Base-by-base conservation (phyloP, 164 flowering plant species). In the Vitis riparia region DNA sequence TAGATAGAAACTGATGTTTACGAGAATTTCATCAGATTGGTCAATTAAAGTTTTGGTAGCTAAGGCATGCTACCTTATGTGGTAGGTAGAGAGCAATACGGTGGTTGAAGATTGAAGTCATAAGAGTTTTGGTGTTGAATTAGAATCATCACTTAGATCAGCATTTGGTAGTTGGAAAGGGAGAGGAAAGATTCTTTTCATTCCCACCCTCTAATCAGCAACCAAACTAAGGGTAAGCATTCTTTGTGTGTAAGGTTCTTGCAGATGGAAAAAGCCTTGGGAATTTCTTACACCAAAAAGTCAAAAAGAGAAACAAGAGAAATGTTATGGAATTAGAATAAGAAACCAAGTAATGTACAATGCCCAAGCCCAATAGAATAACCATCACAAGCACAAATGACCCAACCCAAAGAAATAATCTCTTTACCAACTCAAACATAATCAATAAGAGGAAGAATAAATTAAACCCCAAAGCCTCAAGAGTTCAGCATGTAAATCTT, bases 31-130 rank as follows among this genome's bases (percentile, higher is more conserved):
- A 50, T 57, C n/a, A 15, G 11, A 62, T 62, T 55, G 60, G 23
- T 37, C 44, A 0, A 27, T 3, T 11, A 0, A 51, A 59, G 72
- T 58, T 37, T 69, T 65, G 66, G 73, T 65, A 51, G 68, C 51
- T 69, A 65, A 59, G 51, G 50, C 57, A 64, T 56, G 19, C 17
- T 59, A 6, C 13, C 15, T 8, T 37, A 53, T 19, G 58, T 37
- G 73, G 77, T 69, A 53, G 73, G 65, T 64, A 50, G 50, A 2
- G 1, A 64, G 50, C 10, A 58, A 16, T 44, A 13, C 12, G 62
- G 61, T 59, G 14, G 65, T 73, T 63, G 63, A 32, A 58, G 14
- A 51, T 50, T 47, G 19, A 10, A 50, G 14, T 53, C 71, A 68
- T 66, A 60, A 60, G 66, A 55, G 44, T 66, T 51, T 58, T 47